phyloP scores from a whole-genome alignment of 2,329 filamentous ascomycete genomes.

The Phoma sp. region DNA sequence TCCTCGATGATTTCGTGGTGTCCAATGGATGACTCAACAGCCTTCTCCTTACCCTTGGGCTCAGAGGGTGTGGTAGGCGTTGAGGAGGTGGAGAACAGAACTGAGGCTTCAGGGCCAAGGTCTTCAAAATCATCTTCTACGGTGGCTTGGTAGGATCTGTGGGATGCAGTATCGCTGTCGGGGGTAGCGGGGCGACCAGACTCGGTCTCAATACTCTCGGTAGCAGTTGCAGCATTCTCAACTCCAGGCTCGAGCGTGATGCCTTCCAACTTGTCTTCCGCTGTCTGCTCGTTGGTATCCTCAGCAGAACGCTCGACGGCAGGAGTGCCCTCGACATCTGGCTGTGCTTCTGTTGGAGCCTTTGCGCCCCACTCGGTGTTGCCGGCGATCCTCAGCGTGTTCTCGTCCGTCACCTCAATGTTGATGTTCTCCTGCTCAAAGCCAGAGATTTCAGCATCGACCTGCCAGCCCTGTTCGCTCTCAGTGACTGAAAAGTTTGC shows the following conservation, averaged over 20 bases:
- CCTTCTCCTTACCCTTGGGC: slow-evolving; percentile 39
- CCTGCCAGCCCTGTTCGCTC: slow-evolving; percentile 39
- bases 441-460: slow-evolving; percentile 41
- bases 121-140: slow-evolving; percentile 49
- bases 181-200: slow-evolving; percentile 22
- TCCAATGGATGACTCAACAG: slow-evolving; percentile 28
- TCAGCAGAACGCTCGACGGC: slow-evolving; percentile 1
- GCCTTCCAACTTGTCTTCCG: slow-evolving; percentile 25
- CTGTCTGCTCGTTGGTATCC: slow-evolving; percentile 2
- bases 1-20: slow-evolving; percentile 7
- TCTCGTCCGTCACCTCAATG: slow-evolving; percentile 44
- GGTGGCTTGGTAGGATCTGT: slow-evolving; percentile 45
- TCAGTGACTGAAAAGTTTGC: slow-evolving; percentile 41
- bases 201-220: slow-evolving; percentile 12
- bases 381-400: slow-evolving; percentile 42
- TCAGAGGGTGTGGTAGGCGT: slow-evolving; percentile 19
- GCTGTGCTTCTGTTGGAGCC: slow-evolving; percentile 16
- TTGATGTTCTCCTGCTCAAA: slow-evolving; percentile 45
- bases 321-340: slow-evolving; percentile 3
- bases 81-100: slow-evolving; percentile 31
- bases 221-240: neutral
- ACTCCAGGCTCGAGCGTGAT: slow-evolving; percentile 30
- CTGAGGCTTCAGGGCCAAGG: slow-evolving; percentile 40
- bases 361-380: slow-evolving; percentile 36
- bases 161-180: slow-evolving; percentile 38